Evolutionary conservation across 1,139 yeast species (phyloP).

Genomic region (Nakaseomyces uthaithaninus): DNA sequence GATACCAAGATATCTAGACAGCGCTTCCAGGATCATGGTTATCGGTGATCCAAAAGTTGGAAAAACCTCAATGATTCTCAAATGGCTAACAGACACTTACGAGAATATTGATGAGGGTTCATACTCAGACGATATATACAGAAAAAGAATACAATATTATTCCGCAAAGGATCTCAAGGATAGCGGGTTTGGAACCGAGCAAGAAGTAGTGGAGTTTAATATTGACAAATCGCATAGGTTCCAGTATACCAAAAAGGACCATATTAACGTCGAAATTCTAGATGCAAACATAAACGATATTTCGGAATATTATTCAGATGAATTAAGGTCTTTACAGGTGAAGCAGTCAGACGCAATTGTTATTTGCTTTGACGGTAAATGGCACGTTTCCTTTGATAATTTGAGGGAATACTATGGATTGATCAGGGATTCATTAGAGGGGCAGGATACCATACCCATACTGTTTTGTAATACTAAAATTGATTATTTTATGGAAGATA

Average conservation of each 20-base stretch:
- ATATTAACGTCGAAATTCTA: slow-evolving; percentile 13
- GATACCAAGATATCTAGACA: not conserved
- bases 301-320: slow-evolving; percentile 12
- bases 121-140: slow-evolving; percentile 6
- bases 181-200: not conserved
- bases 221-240: slow-evolving; percentile 4
- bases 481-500: slow-evolving; percentile 5
- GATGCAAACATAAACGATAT: slow-evolving; percentile 14
- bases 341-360: slow-evolving; percentile 16
- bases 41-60: slow-evolving; percentile 15
- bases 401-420: not conserved
- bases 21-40: slow-evolving; percentile 12
- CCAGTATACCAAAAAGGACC: slow-evolving; percentile 6
- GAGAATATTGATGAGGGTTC: slow-evolving; percentile 33
- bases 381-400: slow-evolving; percentile 6
- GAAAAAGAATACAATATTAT: slow-evolving; percentile 3
- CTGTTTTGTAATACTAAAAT: slow-evolving; percentile 2
- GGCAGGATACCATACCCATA: slow-evolving; percentile 1
- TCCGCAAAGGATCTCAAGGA: not conserved
- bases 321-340: slow-evolving; percentile 12
- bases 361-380: slow-evolving; percentile 14
- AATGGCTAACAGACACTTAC: slow-evolving; percentile 13
- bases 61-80: slow-evolving; percentile 13
- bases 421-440: slow-evolving; percentile 1
- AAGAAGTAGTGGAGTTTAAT: slow-evolving; percentile 4